phyloP scores from a whole-genome alignment of 345 rosid genomes.

The Boechera divaricarpa region DNA sequence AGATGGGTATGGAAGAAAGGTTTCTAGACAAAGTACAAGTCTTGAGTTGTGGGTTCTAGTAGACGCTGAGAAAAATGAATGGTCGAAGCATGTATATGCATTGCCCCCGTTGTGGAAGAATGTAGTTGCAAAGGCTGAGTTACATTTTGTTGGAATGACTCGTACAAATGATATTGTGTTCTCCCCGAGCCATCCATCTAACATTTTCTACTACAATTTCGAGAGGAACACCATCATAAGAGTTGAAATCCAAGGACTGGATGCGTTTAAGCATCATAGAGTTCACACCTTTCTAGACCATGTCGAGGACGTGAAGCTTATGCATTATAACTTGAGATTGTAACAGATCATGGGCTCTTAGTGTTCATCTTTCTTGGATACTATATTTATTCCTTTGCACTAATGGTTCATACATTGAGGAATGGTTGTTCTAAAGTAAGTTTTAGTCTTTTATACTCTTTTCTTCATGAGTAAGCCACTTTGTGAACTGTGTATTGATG shows the following conservation, averaged over 20 bases:
- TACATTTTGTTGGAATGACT: not conserved
- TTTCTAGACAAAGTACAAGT: not conserved
- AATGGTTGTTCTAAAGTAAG: too few relatives aligned
- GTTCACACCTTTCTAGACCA: not conserved
- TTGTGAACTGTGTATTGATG: too few relatives aligned
- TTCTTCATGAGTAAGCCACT: too few relatives aligned
- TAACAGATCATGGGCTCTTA: too few relatives aligned
- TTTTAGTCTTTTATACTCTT: too few relatives aligned
- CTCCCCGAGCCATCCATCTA: not conserved
- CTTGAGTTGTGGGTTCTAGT: constrained; percentile 16
- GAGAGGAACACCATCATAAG: not conserved
- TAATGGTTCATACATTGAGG: too few relatives aligned
- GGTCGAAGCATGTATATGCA: not conserved
- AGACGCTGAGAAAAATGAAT: not conserved
- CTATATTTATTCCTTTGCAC: too few relatives aligned
- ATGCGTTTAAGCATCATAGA: not conserved
- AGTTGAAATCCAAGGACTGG: constrained; percentile 11
- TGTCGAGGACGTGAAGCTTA: not conserved
- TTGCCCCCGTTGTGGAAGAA: not conserved
- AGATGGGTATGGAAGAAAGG: not conserved
- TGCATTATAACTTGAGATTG: not conserved
- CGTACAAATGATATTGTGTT: not conserved
- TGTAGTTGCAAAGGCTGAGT: too few relatives aligned
- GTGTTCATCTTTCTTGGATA: too few relatives aligned
- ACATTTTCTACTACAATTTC: not conserved